phyloP scores from a whole-genome alignment of 768 basidiomycete species.

The Rhodosporidiobolus odoratus region DNA sequence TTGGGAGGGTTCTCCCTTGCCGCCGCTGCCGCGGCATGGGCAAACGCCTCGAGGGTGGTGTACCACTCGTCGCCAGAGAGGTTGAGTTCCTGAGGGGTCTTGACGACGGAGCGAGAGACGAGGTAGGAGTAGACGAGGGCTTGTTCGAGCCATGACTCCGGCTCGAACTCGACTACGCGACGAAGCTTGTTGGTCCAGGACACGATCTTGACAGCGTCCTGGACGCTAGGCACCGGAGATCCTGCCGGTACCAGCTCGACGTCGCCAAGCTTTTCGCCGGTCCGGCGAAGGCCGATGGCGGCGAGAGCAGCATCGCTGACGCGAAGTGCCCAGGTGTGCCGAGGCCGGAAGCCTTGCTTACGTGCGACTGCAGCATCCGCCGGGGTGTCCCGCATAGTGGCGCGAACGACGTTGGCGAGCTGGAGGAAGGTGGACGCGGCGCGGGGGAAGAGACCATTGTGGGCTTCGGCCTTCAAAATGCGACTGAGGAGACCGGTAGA shows the following conservation, averaged over 20 bases:
- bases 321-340: constrained; percentile 4
- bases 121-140: constrained; percentile 28
- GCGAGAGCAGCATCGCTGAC: neutral
- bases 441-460: neutral
- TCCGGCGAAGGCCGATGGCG: constrained; percentile 15
- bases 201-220: constrained; percentile 6
- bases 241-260: neutral
- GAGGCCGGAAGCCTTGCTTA: neutral
- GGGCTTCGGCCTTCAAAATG: constrained; percentile 7
- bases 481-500: constrained; percentile 29
- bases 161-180: constrained; percentile 2
- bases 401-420: constrained; percentile 30
- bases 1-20: neutral
- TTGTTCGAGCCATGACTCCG: neutral
- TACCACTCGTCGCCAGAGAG: constrained; percentile 28
- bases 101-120: neutral
- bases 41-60: constrained; percentile 31
- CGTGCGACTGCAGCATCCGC: neutral
- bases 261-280: neutral
- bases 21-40: neutral
- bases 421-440: constrained; percentile 6
- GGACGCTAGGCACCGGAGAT: neutral
- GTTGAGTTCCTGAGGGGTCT: neutral
- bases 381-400: constrained; percentile 11
- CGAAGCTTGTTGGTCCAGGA: constrained; percentile 14